Percentiles rank a stretch among this genome's conserved stretches.
These are phyloP conservation scores for Penicillium robsamsonii DNA, from an alignment of 495 filamentous ascomycete genomes.

Conservation along the genomic window DNA sequence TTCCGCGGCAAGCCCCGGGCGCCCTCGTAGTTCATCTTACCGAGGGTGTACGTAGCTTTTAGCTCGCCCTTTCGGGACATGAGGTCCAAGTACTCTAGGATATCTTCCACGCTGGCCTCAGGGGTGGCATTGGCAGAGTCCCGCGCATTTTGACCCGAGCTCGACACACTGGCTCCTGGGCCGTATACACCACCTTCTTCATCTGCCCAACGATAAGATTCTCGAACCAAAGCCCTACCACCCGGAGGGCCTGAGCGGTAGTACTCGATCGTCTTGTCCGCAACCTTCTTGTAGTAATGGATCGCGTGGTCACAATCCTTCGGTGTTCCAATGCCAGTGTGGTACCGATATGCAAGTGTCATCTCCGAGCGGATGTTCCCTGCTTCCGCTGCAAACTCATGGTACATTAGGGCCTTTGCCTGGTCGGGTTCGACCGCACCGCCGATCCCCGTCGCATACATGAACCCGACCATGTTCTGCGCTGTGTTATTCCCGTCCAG, in stretches of 20 bases:
- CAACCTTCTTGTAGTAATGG: constrained; percentile 87
- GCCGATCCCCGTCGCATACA: constrained; percentile 92
- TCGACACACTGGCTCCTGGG: constrained; percentile 87
- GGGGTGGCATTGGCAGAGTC: constrained; percentile 68
- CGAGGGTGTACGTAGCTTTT: constrained; percentile 86
- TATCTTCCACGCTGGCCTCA: constrained; percentile 83
- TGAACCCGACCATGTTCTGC: constrained; percentile 91
- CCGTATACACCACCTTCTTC: constrained; percentile 92
- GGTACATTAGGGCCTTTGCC: constrained; percentile 87
- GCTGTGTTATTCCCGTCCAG: constrained; percentile 85
- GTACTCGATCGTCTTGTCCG: constrained; percentile 87
- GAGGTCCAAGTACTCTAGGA: constrained; percentile 91
- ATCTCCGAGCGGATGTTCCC: constrained; percentile 88
- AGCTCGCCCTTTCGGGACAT: constrained; percentile 92
- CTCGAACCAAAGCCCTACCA: constrained; percentile 68
- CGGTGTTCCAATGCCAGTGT: constrained; percentile 79
- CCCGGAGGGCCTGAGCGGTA: constrained; percentile 88
- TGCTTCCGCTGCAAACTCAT: constrained; percentile 85
- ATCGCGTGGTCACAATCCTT: constrained; percentile 83
- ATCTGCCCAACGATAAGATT: constrained; percentile 78
- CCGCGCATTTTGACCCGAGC: constrained; percentile 81
- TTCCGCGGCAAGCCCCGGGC: constrained; percentile 71
- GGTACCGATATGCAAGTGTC: constrained; percentile 85
- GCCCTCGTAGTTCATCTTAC: constrained; percentile 87
- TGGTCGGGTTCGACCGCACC: constrained; percentile 82